Base-by-base conservation (phyloP, 768 basidiomycete species). In the Mrakia frigida region DNA sequence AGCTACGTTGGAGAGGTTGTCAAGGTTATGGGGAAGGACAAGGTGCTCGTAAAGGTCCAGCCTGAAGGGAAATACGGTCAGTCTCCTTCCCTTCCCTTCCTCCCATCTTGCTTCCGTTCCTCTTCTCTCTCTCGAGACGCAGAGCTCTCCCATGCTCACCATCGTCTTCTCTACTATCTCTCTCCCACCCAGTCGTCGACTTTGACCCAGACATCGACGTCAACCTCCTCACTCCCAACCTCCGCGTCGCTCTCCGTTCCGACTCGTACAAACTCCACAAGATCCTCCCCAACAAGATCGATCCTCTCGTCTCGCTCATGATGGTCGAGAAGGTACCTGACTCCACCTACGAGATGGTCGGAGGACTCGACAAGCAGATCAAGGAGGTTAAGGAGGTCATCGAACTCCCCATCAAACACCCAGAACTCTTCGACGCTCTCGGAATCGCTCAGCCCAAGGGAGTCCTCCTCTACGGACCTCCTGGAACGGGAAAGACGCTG, bases 311-410 rank as follows among this genome's bases (percentile, higher is more conserved):
- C 41, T 97, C 94, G 28, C 89, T 98, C 79, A 98, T 98, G 97
- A 98, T 98, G 95, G 96, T 98, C 16, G 96, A 99, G 85, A 99
- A 99, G 84, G 96, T 98, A 0, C 96, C 96, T 0, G 96, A 98
- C 84, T 94, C 92, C 84, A 98, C 97, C 41, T 99, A 99, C 85
- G 97, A 98, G 84, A 98, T 98, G 95, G 96, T 99, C 78, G 97
- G 97, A 31, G 96, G 96, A 80, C 88, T 98, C 76, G 97, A 98
- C 86, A 93, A 97, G 85, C 91, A 95, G 79, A 95, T 96, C 81
- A 97, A 97, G 86, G 95, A 98, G 82, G 96, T 98, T 85, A 97
- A 98, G 84, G 96, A 98, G 84, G 96, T 98, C 82, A 98, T 98
- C 84, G 95, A 98, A 84, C 85, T 97, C 35, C 95, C 96, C 52